Conservation (phyloP, 192 early-diverging fungal species). For the Entomortierella beljakovae region DNA sequence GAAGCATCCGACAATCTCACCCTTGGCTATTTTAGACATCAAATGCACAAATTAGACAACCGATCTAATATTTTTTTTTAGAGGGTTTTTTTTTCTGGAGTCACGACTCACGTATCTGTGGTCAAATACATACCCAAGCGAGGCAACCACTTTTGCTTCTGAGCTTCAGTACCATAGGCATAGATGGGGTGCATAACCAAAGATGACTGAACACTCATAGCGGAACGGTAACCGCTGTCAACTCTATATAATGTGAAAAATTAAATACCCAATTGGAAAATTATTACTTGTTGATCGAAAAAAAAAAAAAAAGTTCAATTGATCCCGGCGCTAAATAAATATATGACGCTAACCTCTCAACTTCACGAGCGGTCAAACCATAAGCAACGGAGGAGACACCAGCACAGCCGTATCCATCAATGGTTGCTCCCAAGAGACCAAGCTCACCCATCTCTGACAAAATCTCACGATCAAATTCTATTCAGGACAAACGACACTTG, state of each 20-base stretch:
- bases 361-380: slow-evolving; percentile 95
- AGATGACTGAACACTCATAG: slow-evolving; percentile 99
- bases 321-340: not conserved
- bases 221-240: slow-evolving; percentile 96
- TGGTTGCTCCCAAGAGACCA: slow-evolving; percentile 93
- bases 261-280: not conserved
- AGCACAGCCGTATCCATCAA: slow-evolving; percentile 96
- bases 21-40: slow-evolving; percentile 68
- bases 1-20: slow-evolving; percentile 91
- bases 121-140: slow-evolving; percentile 70
- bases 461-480: slow-evolving; percentile 90
- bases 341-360: slow-evolving; percentile 73
- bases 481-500: slow-evolving; percentile 4
- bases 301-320: slow-evolving; percentile 13
- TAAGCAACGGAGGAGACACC: slow-evolving; percentile 98
- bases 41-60: not conserved
- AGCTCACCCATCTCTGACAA: slow-evolving; percentile 94
- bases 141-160: slow-evolving; percentile 93
- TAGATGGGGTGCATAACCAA: slow-evolving; percentile 99
- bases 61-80: not conserved
- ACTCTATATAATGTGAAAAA: slow-evolving; percentile 61
- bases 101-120: not conserved
- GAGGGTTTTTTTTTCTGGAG: too few species aligned
- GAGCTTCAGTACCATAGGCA: slow-evolving; percentile 90
- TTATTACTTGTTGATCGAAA: not conserved